phyloP scores from a whole-genome alignment of 768 basidiomycete genomes.

The Austroboletus eburneus region DNA sequence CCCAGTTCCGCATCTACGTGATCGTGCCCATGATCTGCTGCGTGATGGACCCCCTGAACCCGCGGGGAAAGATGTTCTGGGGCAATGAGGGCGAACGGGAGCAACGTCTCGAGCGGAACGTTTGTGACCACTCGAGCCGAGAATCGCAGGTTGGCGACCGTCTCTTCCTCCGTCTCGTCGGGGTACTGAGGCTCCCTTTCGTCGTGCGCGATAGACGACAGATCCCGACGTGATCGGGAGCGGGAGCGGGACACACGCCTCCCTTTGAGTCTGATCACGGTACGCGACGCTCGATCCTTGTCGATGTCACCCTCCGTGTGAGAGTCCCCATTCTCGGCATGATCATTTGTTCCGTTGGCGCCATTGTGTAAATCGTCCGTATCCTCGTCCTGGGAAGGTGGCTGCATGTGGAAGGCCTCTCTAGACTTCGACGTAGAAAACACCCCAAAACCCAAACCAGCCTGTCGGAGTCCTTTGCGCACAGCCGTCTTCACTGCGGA shows the following conservation, averaged over 20 bases:
- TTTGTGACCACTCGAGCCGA: slow-evolving; percentile 66
- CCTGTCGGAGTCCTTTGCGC: slow-evolving; percentile 59
- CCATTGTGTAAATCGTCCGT: slow-evolving; percentile 23
- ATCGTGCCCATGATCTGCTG: slow-evolving; percentile 24
- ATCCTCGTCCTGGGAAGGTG: slow-evolving; percentile 15
- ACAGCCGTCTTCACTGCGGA: slow-evolving; percentile 67
- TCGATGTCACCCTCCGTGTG: slow-evolving; percentile 42
- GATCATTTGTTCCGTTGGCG: slow-evolving; percentile 27
- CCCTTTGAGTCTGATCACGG: slow-evolving; percentile 63
- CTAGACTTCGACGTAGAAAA: slow-evolving; percentile 47
- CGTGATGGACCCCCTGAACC: slow-evolving; percentile 11
- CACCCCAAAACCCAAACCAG: slow-evolving; percentile 73
- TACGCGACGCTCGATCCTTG: slow-evolving; percentile 57
- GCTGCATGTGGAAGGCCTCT: slow-evolving; percentile 8
- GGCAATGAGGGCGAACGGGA: slow-evolving; percentile 79
- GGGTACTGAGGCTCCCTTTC: slow-evolving; percentile 53
- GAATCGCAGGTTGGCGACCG: slow-evolving; percentile 72
- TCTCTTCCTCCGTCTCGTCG: slow-evolving; percentile 59
- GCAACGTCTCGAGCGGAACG: slow-evolving; percentile 49
- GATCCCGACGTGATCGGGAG: slow-evolving; percentile 70
- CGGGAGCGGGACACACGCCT: slow-evolving; percentile 54
- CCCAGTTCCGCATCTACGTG: no score
- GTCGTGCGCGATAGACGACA: slow-evolving; percentile 55
- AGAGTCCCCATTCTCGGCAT: slow-evolving; percentile 22
- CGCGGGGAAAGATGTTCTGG: slow-evolving; percentile 54